These are phyloP conservation scores for Graphilbum sp. DNA, from an alignment of 2,329 filamentous ascomycete species.

Conservation along the genomic window DNA sequence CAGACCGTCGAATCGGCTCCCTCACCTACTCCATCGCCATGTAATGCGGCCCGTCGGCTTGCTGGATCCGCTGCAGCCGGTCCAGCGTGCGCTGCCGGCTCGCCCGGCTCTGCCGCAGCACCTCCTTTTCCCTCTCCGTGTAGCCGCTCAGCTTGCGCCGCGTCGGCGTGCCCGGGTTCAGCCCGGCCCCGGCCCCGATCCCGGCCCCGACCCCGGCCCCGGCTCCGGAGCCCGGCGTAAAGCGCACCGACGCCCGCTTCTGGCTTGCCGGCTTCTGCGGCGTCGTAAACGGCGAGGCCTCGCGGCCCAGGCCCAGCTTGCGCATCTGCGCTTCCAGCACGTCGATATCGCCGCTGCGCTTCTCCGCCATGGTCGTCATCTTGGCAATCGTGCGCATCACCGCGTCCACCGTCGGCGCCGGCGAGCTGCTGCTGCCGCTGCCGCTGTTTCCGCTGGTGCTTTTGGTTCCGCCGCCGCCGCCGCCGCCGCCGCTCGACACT, in stretches of 20 bases:
- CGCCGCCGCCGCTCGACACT: no score
- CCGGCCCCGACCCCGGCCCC: slow-evolving; percentile 16
- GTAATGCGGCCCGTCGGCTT: slow-evolving; percentile 24
- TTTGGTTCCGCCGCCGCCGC: no score
- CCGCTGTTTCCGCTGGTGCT: no score
- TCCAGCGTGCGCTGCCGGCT: slow-evolving; percentile 14
- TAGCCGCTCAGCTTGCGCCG: slow-evolving; percentile 48
- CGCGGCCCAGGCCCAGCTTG: slow-evolving; percentile 38
- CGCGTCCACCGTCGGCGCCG: slow-evolving; percentile 75
- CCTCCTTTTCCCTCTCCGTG: slow-evolving; percentile 39
- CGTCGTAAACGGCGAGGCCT: slow-evolving; percentile 16
- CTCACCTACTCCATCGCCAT: slow-evolving; percentile 8
- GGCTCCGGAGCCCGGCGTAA: slow-evolving; percentile 16
- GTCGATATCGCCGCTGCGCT: slow-evolving; percentile 79
- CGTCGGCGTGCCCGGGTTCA: slow-evolving; percentile 23
- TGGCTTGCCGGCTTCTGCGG: neutral
- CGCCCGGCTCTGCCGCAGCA: slow-evolving; percentile 36
- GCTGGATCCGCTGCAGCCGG: slow-evolving; percentile 14
- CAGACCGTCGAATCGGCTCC: no score
- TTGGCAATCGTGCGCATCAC: slow-evolving; percentile 83
- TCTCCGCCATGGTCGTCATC: slow-evolving; percentile 85
- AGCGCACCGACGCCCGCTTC: slow-evolving; percentile 18
- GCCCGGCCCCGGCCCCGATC: slow-evolving; percentile 10
- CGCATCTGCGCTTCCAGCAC: slow-evolving; percentile 77
- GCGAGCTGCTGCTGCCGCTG: slow-evolving; percentile 22